Evolutionary conservation across 1,284 basidiomycete genomes (phyloP).

Genomic region (Mycena sp.): DNA sequence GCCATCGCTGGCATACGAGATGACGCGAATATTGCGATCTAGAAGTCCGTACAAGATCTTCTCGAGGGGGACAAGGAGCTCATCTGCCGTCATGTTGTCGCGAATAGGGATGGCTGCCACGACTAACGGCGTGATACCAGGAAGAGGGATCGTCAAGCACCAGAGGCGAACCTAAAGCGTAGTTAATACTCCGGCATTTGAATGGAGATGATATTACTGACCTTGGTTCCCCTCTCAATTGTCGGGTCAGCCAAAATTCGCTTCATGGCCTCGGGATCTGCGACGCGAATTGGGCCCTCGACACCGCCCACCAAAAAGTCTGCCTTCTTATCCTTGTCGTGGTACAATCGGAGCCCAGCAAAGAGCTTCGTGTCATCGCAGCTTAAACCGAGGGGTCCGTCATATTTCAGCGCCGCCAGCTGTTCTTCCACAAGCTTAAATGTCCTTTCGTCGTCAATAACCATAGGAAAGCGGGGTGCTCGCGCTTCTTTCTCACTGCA

Average conservation of each 20-base stretch:
- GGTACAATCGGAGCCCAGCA: conserved; percentile 32
- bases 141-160: too few relatives aligned
- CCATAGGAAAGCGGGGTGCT: conserved; percentile 30
- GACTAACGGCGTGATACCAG: conserved; percentile 33
- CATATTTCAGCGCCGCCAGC: conserved; percentile 29
- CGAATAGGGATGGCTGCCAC: conserved; percentile 39
- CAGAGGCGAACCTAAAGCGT: conserved; percentile 4
- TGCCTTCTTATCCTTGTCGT: conserved; percentile 23
- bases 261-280: conserved; percentile 27
- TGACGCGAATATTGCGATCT: conserved; percentile 28
- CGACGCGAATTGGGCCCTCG: too few relatives aligned
- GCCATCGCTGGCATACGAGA: too few relatives aligned
- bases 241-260: conserved; percentile 19
- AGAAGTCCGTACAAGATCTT: conserved; percentile 35
- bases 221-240: conserved; percentile 33
- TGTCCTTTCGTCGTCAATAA: conserved; percentile 30
- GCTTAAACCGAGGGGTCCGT: conserved; percentile 35
- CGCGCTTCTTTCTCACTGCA: not conserved
- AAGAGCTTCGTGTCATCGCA: conserved; percentile 45
- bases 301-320: conserved; percentile 38
- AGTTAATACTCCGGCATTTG: not conserved
- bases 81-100: conserved; percentile 21
- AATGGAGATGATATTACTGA: not conserved
- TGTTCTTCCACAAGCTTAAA: conserved; percentile 29
- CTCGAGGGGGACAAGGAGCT: conserved; percentile 25